phyloP scores from a whole-genome alignment of 2,329 filamentous ascomycete species.

The Metarhizium sp. region DNA sequence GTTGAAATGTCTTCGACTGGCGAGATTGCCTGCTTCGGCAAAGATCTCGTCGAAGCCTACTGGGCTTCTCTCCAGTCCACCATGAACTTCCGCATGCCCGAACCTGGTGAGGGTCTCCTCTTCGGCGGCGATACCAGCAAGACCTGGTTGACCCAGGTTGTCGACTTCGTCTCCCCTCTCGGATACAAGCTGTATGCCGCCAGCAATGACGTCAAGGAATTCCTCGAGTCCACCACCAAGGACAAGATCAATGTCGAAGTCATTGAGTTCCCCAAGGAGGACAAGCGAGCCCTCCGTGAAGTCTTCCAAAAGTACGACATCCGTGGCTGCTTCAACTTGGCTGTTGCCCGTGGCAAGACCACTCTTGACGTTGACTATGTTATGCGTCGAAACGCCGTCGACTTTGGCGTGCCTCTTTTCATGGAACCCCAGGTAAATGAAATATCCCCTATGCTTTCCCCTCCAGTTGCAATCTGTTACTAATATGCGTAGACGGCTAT shows the following conservation, averaged over 20 bases:
- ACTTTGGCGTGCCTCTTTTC: slow-evolving; percentile 95
- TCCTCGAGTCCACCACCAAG: slow-evolving; percentile 66
- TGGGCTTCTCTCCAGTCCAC: slow-evolving; percentile 93
- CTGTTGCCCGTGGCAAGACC: slow-evolving; percentile 72
- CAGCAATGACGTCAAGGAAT: slow-evolving; percentile 68
- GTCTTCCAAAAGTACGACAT: slow-evolving; percentile 98
- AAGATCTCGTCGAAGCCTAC: slow-evolving; percentile 92
- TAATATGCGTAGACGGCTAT: slow-evolving; percentile 63
- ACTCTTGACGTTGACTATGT: slow-evolving; percentile 92
- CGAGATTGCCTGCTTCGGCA: slow-evolving; percentile 98
- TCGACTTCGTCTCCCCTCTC: slow-evolving; percentile 78
- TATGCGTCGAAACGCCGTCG: slow-evolving; percentile 95
- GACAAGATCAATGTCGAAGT: slow-evolving; percentile 67
- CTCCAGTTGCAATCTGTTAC: neutral
- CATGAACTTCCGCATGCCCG: slow-evolving; percentile 98
- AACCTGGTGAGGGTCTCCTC: slow-evolving; percentile 89
- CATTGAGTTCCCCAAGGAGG: slow-evolving; percentile 92
- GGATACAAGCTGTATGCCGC: slow-evolving; percentile 93
- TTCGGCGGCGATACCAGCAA: slow-evolving; percentile 77
- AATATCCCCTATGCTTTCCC: neutral
- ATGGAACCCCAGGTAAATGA: slow-evolving; percentile 89
- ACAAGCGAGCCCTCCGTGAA: slow-evolving; percentile 89
- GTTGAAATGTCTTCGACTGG: slow-evolving; percentile 97
- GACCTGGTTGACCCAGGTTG: slow-evolving; percentile 65
- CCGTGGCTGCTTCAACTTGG: slow-evolving; percentile 90